A percentile compares a stretch with the other conserved stretches of the same genome.
These are phyloP conservation scores for Fraxinus quadrangulata DNA, from an alignment of 257 asterid genomes.

Conservation along the genomic window DNA sequence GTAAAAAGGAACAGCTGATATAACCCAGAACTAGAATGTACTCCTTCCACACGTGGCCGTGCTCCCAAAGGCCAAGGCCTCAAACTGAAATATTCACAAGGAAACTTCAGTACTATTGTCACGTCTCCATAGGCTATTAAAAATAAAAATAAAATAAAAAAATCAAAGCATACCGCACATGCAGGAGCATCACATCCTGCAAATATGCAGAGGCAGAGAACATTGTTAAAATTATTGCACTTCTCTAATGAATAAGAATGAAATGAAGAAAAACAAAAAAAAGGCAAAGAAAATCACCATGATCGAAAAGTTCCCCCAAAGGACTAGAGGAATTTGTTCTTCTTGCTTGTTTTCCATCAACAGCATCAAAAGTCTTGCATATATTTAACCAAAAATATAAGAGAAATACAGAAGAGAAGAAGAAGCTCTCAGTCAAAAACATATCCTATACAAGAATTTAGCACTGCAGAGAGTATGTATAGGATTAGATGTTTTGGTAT, in stretches of 20 bases:
- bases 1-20: conserved; percentile 82
- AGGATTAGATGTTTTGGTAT: too few species aligned
- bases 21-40: conserved; percentile 87
- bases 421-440: background rate
- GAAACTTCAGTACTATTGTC: conserved; percentile 21
- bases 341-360: conserved; percentile 97
- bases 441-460: too few species aligned
- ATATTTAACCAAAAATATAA: background rate
- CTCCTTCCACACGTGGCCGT: conserved; percentile 76
- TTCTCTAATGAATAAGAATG: conserved; percentile 14
- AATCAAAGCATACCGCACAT: conserved; percentile 72
- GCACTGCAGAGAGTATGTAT: background rate
- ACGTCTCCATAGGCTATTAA: conserved; percentile 7
- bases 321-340: conserved; percentile 94
- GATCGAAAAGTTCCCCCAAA: conserved; percentile 90
- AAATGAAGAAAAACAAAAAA: conserved; percentile 13
- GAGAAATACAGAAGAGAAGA: conserved; percentile 8
- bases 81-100: conserved; percentile 49
- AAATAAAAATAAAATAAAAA: conserved; percentile 23
- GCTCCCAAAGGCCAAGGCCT: conserved; percentile 89
- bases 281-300: conserved; percentile 44
- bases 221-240: conserved; percentile 26
- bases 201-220: conserved; percentile 25
- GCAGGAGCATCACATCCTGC: conserved; percentile 98
- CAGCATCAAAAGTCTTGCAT: conserved; percentile 88